Base-by-base conservation (phyloP, 495 filamentous ascomycete genomes). In the Pyrenula aspistea region DNA sequence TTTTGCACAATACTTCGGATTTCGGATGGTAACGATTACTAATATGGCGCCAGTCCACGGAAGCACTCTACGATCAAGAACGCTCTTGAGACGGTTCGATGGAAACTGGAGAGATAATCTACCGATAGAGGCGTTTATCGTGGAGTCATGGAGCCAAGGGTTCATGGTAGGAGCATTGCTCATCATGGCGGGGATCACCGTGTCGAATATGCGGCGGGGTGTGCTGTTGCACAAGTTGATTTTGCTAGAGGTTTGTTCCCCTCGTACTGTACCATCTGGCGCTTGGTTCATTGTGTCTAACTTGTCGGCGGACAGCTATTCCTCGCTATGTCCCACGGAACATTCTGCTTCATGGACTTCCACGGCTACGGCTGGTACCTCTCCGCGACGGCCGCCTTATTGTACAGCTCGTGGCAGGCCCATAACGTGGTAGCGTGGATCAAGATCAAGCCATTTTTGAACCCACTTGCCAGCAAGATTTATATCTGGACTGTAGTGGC, bases 91-190 rank as follows among this genome's bases (percentile, higher is more conserved):
- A 20, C 8, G 50, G 10, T 24, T 8, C 8, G 50, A 52, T 10
- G 50, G 50, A 20, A 52, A 52, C 22, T 52, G 50, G 50, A 20
- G 50, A 20, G 50, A 20, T 10, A 20, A 20, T 8, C 10, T 24
- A 10, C n/a, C 19, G 8, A 24, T 61, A 11, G 59, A 58, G 2
- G 63, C 57, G 10, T 54, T 64, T 51, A 61, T 66, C 36, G 55
- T 71, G 24, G 65, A 71, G 52, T 61, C 62, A 57, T 71, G 67
- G 69, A 55, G 57, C 0, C 63, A 71, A 54, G 69, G 67, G 11
- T 65, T 65, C 42, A 65, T 71, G 69, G 56, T 61, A 19, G 66
- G 66, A 2, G 56, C 64, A 2, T 54, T 70, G 11, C 12, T 68
- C 10, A 62, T 70, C 23, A 67, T 70, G 66, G 56, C 57, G 50